Percentiles rank a stretch among this genome's conserved stretches.
Evolutionary conservation across 345 rosid genomes (phyloP).

Genomic region (Raphanus sativus): DNA sequence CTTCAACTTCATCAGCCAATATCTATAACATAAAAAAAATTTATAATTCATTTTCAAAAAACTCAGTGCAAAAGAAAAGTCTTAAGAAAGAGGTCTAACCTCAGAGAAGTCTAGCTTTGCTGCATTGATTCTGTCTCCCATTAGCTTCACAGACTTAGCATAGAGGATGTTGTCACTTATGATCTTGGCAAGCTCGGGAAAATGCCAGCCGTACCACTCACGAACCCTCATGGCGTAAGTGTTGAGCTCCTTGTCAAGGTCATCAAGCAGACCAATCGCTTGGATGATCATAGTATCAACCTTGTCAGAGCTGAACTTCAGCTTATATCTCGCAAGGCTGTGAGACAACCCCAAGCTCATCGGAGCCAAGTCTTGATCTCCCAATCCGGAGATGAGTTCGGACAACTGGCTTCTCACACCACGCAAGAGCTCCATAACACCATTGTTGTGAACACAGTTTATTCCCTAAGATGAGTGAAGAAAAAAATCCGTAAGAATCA

Average conservation of each 20-base stretch:
- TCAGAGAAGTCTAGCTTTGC: slow-evolving; percentile 87
- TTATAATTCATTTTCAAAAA: neutral
- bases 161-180: slow-evolving; percentile 74
- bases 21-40: slow-evolving; percentile 38
- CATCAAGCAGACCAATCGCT: slow-evolving; percentile 91
- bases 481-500: neutral
- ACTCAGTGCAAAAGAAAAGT: neutral
- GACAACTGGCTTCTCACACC: slow-evolving; percentile 85
- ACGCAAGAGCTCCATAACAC: slow-evolving; percentile 89
- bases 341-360: slow-evolving; percentile 97
- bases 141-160: slow-evolving; percentile 79
- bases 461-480: slow-evolving; percentile 50
- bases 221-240: slow-evolving; percentile 90
- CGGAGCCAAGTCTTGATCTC: slow-evolving; percentile 76
- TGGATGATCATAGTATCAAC: slow-evolving; percentile 98
- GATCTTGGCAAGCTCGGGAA: slow-evolving; percentile 95
- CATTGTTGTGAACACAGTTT: slow-evolving; percentile 83
- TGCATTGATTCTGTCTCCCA: slow-evolving; percentile 82
- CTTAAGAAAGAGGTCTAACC: slow-evolving; percentile 4
- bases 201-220: slow-evolving; percentile 98
- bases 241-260: slow-evolving; percentile 94
- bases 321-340: slow-evolving; percentile 84
- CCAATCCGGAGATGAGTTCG: slow-evolving; percentile 83
- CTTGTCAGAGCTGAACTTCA: slow-evolving; percentile 95
- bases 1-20: slow-evolving; percentile 69